A percentile compares a stretch with the other conserved stretches of the same genome.
Evolutionary conservation across 371 early-diverging fungal genomes (phyloP).

Genomic region (Mortierella sp.): DNA sequence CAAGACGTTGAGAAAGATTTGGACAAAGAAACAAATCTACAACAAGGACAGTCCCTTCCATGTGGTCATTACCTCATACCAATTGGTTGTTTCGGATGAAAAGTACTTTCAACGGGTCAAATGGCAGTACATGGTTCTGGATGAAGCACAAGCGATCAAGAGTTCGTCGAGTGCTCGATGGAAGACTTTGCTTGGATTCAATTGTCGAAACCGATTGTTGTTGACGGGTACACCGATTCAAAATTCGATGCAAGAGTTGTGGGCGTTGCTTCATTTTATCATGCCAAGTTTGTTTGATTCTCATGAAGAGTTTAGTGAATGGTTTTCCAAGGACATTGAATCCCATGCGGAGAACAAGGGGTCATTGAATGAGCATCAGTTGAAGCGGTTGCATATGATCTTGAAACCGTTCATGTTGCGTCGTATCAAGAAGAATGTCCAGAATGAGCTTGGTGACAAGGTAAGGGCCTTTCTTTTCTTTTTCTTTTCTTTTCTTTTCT

Average conservation of each 20-base stretch:
- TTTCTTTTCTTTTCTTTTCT: background rate
- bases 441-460: slow-evolving; percentile 94
- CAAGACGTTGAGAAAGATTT: slow-evolving; percentile 85
- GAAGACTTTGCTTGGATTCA: slow-evolving; percentile 94
- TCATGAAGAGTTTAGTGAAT: slow-evolving; percentile 94
- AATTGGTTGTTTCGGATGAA: slow-evolving; percentile 90
- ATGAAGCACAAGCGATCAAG: slow-evolving; percentile 99
- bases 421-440: slow-evolving; percentile 96
- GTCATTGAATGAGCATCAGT: slow-evolving; percentile 88
- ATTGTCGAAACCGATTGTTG: slow-evolving; percentile 92
- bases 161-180: slow-evolving; percentile 89
- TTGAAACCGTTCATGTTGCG: slow-evolving; percentile 99
- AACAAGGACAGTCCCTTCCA: slow-evolving; percentile 90
- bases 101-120: slow-evolving; percentile 88
- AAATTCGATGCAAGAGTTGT: slow-evolving; percentile 96
- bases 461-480: slow-evolving; percentile 2
- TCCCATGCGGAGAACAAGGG: slow-evolving; percentile 90
- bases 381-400: slow-evolving; percentile 94
- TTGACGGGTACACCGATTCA: slow-evolving; percentile 98
- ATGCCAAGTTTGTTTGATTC: slow-evolving; percentile 98
- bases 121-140: slow-evolving; percentile 99
- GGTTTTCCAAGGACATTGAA: slow-evolving; percentile 97
- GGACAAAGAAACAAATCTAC: slow-evolving; percentile 81
- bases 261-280: slow-evolving; percentile 98
- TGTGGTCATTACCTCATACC: slow-evolving; percentile 95